Evolutionary conservation across 78 protist genomes (phyloP).

Genomic region (Dictyostelium citrinum): DNA sequence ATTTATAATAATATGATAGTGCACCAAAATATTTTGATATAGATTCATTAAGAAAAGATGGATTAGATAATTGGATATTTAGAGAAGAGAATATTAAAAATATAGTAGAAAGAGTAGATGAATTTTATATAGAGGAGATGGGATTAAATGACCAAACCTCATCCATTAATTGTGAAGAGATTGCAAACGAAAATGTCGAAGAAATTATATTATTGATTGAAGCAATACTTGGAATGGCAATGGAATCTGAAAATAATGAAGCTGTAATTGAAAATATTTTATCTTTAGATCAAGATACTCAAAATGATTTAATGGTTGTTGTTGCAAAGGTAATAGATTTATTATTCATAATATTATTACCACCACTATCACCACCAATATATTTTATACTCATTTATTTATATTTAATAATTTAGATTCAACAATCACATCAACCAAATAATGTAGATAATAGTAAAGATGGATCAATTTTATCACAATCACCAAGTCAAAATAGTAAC

Average conservation of each 20-base stretch:
- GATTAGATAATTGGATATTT: slow-evolving; percentile 64
- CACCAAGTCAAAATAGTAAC: neutral
- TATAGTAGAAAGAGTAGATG: slow-evolving; percentile 11
- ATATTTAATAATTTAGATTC: neutral
- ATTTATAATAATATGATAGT: neutral
- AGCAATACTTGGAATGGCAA: slow-evolving; percentile 35
- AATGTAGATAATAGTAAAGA: slow-evolving; percentile 3
- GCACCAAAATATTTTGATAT: slow-evolving; percentile 52
- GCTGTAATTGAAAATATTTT: slow-evolving; percentile 44
- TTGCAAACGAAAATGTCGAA: neutral
- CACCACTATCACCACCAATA: no score
- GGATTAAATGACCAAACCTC: neutral
- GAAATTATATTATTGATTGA: slow-evolving; percentile 50
- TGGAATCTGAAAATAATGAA: slow-evolving; percentile 59
- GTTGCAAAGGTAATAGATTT: slow-evolving; percentile 35
- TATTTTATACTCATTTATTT: neutral
- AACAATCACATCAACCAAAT: neutral
- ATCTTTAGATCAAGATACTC: slow-evolving; percentile 49
- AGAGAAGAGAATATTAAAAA: slow-evolving; percentile 45
- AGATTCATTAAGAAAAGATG: slow-evolving; percentile 9
- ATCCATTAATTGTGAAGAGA: slow-evolving; percentile 6
- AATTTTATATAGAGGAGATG: slow-evolving; percentile 17
- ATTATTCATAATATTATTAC: no score
- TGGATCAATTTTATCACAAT: neutral
- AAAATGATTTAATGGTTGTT: slow-evolving; percentile 41